phyloP scores from a whole-genome alignment of 2,329 filamentous ascomycete genomes.

The Fusarium burgessii region DNA sequence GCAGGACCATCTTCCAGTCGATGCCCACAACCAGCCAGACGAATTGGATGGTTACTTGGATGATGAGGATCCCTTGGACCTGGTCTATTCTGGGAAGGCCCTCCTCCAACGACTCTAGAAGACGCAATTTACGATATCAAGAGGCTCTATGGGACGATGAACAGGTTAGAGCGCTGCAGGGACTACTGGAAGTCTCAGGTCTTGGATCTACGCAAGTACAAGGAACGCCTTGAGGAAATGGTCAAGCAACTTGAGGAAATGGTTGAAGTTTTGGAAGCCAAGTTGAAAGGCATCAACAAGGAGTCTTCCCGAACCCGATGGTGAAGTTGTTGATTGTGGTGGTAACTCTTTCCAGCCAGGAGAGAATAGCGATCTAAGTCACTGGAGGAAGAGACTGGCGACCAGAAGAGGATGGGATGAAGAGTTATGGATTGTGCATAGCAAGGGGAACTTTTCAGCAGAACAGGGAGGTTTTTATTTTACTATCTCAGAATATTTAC shows the following conservation, averaged over 20 bases:
- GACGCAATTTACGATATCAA: no score
- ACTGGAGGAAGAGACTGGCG: background rate
- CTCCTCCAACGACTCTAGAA: no score
- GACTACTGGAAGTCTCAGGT: no score
- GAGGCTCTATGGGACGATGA: no score
- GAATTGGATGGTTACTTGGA: background rate
- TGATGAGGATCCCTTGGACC: no score
- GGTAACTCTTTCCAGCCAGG: fast-evolving
- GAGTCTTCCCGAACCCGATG: background rate
- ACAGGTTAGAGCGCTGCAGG: no score
- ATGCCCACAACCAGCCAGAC: no score
- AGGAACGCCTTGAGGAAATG: background rate
- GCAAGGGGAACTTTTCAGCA: background rate
- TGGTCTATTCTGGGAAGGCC: no score
- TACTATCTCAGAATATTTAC: no score
- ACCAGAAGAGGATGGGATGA: no score
- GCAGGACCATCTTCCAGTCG: no score
- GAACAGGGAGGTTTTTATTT: background rate
- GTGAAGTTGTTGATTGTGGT: fast-evolving
- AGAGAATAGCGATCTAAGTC: background rate
- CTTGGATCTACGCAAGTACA: background rate
- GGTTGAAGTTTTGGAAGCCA: background rate
- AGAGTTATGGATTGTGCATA: background rate
- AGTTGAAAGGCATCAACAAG: background rate
- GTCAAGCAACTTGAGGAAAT: background rate